phyloP scores from a whole-genome alignment of 2,329 filamentous ascomycete species.

The Aaosphaeria pasadenensis region DNA sequence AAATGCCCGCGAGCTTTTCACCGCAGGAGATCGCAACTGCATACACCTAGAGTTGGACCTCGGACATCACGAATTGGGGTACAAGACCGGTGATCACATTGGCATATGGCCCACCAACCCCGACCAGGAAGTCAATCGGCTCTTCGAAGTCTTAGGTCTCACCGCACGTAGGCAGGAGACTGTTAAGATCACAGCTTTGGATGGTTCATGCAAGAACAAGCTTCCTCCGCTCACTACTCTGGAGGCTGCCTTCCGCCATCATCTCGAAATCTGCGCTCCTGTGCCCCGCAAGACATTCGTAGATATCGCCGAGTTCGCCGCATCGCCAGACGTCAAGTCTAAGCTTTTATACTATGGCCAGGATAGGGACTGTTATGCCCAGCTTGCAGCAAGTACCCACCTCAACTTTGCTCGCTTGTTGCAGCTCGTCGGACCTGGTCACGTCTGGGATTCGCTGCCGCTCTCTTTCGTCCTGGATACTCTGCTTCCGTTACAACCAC shows the following conservation, averaged over 20 bases:
- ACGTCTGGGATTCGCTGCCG: slow-evolving; percentile 31
- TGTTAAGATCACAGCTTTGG: slow-evolving; percentile 27
- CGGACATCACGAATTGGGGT: slow-evolving; percentile 32
- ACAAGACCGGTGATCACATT: slow-evolving; percentile 46
- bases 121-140: slow-evolving; percentile 33
- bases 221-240: slow-evolving; percentile 42
- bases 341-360: slow-evolving; percentile 28
- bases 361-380: slow-evolving; percentile 32
- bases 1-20: slow-evolving; percentile 33
- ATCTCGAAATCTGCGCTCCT: slow-evolving; percentile 47
- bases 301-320: slow-evolving; percentile 40
- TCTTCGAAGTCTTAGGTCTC: slow-evolving; percentile 28
- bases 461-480: slow-evolving; percentile 30
- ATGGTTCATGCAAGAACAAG: slow-evolving; percentile 27
- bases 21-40: slow-evolving; percentile 36
- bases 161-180: slow-evolving; percentile 10
- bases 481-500: slow-evolving; percentile 21
- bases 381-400: slow-evolving; percentile 28
- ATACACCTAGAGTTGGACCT: slow-evolving; percentile 43
- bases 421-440: slow-evolving; percentile 19
- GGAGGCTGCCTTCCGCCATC: slow-evolving; percentile 41
- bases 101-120: slow-evolving; percentile 43
- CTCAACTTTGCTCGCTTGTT: slow-evolving; percentile 40
- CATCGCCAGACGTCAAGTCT: slow-evolving; percentile 26
- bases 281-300: slow-evolving; percentile 40